Evolutionary conservation across 768 basidiomycete species (phyloP).

Genomic region (Leccinum aurantiacum): DNA sequence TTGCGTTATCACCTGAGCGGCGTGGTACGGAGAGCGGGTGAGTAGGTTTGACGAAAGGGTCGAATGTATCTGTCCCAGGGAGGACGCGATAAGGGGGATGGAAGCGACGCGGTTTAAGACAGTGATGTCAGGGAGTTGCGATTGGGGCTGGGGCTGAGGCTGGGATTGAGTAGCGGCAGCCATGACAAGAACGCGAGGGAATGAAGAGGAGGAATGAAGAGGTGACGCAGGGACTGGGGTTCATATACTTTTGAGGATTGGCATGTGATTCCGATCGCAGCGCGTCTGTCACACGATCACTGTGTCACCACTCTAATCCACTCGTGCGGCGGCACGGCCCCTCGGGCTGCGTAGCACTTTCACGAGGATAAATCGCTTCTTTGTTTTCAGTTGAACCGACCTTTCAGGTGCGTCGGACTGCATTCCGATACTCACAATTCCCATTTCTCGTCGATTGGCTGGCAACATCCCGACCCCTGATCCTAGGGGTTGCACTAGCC

Average conservation of each 20-base stretch:
- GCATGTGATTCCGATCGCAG: conserved; percentile 26
- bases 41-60: conserved; percentile 58
- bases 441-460: neutral
- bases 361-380: conserved; percentile 1
- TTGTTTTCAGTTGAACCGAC: neutral
- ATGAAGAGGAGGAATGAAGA: conserved; percentile 7
- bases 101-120: conserved; percentile 62
- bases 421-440: neutral
- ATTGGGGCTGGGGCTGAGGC: conserved; percentile 17
- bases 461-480: conserved; percentile 6
- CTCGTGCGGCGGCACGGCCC: neutral
- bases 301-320: conserved; percentile 15
- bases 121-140: conserved; percentile 53
- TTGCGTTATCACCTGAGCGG: conserved; percentile 59
- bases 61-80: conserved; percentile 56
- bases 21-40: conserved; percentile 64
- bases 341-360: conserved; percentile 5
- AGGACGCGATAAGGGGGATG: conserved; percentile 72
- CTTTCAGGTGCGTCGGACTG: neutral
- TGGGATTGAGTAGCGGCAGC: conserved; percentile 34
- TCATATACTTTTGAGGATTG: conserved; percentile 24
- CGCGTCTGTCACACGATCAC: conserved; percentile 21
- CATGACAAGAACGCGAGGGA: conserved; percentile 29
- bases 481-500: conserved; percentile 3
- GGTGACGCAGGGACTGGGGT: conserved; percentile 21